These are phyloP conservation scores for barley (Hordeum vulgare) DNA, from an alignment of 176 grass and related monocot species.

Conservation along the genomic window MorexV3_pseudomolecules_assembly NC_058522.1:500602421-500602920, in stretches of 20 bases:
- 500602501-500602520: not conserved
- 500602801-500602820: not conserved
- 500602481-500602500: not conserved
- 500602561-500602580: not conserved
- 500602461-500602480: not conserved
- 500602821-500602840: not conserved
- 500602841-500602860: not conserved
- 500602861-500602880: not conserved
- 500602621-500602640: too few relatives aligned
- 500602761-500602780: not conserved
- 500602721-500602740: too few relatives aligned
- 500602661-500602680: too few relatives aligned
- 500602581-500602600: not conserved
- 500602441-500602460: too few relatives aligned
- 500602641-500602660: too few relatives aligned
- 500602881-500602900: not conserved
- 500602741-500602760: not conserved
- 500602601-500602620: not conserved
- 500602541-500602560: not conserved
- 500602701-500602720: too few relatives aligned
- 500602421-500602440: too few relatives aligned
- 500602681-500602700: too few relatives aligned
- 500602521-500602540: not conserved
- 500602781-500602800: not conserved
- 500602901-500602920: conserved; percentile 37